Conservation (phyloP, 2,329 filamentous ascomycete genomes). For the Ploettnerulaceae sp. region DNA sequence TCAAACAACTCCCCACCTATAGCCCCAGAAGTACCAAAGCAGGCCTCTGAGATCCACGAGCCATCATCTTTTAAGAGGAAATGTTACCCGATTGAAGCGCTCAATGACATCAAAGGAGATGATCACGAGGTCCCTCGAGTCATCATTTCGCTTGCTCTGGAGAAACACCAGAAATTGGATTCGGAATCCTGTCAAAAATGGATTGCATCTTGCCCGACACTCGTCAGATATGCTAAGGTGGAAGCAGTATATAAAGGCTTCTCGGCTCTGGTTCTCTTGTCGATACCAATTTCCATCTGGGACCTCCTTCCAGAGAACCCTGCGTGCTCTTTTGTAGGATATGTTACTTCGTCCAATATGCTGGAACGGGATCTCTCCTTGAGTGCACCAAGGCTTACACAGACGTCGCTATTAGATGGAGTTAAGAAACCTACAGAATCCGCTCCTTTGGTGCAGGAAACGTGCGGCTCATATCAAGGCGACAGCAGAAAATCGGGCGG, state of each 20-base stretch:
- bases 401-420: no score
- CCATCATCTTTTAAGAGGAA: background rate
- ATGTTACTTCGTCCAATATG: conserved; percentile 37
- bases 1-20: no score
- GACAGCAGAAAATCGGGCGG: no score
- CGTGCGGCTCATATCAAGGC: no score
- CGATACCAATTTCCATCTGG: conserved; percentile 55
- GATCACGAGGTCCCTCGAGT: conserved; percentile 43
- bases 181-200: conserved; percentile 55
- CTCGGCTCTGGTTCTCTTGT: conserved; percentile 52
- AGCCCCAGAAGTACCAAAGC: no score
- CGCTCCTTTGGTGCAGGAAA: no score
- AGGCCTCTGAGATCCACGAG: background rate
- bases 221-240: conserved; percentile 56
- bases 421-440: no score
- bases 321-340: conserved; percentile 55
- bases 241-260: conserved; percentile 59
- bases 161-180: conserved; percentile 53
- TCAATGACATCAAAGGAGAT: background rate
- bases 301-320: conserved; percentile 53
- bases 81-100: background rate
- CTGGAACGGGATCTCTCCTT: background rate
- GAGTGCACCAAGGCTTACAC: no score
- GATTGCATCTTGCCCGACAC: conserved; percentile 46
- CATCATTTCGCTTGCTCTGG: conserved; percentile 55